Conservation (phyloP, 305 asterid species). For the Rubia tinctorum region DNA sequence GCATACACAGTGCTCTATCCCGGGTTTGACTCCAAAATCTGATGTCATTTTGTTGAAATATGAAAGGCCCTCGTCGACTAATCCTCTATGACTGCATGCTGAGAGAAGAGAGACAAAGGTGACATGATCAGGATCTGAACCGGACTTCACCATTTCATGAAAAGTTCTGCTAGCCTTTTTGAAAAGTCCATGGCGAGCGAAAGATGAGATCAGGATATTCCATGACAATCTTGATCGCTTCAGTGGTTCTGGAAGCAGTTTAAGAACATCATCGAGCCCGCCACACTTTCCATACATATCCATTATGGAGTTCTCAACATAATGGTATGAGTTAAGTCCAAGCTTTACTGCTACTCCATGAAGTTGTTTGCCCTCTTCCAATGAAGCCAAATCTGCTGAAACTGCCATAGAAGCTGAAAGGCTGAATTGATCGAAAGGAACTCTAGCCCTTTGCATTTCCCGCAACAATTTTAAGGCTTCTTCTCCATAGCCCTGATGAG, state of each 20-base stretch:
- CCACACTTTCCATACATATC: conserved; percentile 97
- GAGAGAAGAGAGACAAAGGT: conserved; percentile 84
- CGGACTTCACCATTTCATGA: conserved; percentile 60
- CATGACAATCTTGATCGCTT: conserved; percentile 55
- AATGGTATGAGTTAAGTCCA: conserved; percentile 47
- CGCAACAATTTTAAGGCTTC: conserved; percentile 66
- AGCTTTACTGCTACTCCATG: conserved; percentile 69
- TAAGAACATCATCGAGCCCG: conserved; percentile 54
- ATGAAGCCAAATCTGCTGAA: conserved; percentile 63
- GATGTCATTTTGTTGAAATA: conserved; percentile 58
- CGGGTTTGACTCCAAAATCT: conserved; percentile 60
- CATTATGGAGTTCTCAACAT: conserved; percentile 59
- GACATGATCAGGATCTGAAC: conserved; percentile 63
- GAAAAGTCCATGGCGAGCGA: conserved; percentile 70
- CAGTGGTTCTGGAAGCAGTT: conserved; percentile 58
- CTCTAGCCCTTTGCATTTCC: conserved; percentile 71
- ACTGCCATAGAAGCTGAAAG: conserved; percentile 78
- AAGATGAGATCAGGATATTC: conserved; percentile 74
- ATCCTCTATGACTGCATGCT: conserved; percentile 91
- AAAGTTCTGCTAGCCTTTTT: conserved; percentile 53
- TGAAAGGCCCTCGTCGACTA: conserved; percentile 76
- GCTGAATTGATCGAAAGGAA: conserved; percentile 69
- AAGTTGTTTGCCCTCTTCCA: conserved; percentile 75
- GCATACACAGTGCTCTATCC: conserved; percentile 81
- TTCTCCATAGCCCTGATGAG: conserved; percentile 71